Conservation (phyloP, 2,329 filamentous ascomycete genomes). For the Exophiala calicioides region DNA sequence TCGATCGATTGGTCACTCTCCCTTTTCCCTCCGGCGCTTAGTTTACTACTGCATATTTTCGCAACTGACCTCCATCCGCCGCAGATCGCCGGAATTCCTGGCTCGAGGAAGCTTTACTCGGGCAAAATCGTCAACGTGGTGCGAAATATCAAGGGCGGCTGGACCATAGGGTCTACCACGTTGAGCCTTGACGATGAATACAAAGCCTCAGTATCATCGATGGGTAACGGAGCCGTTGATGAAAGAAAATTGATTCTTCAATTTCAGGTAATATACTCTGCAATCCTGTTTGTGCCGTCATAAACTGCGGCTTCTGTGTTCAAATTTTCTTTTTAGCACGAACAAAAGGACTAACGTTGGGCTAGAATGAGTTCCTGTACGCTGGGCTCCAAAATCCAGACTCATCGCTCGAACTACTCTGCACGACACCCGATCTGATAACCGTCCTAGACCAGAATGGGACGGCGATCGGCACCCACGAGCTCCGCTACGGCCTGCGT, state of each 20-base stretch:
- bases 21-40: too few relatives aligned
- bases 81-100: conserved; percentile 36
- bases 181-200: too few relatives aligned
- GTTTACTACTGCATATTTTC: too few relatives aligned
- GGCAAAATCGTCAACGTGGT: conserved; percentile 57
- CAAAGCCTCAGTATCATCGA: too few relatives aligned
- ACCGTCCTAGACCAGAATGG: conserved; percentile 59
- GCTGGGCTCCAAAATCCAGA: conserved; percentile 10
- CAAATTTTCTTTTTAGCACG: too few relatives aligned
- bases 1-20: too few relatives aligned
- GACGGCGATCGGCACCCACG: conserved; percentile 58
- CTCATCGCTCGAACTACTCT: conserved; percentile 41
- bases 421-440: conserved; percentile 59
- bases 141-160: conserved; percentile 51
- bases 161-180: conserved; percentile 57
- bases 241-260: too few relatives aligned
- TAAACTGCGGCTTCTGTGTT: too few relatives aligned
- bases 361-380: conserved; percentile 63
- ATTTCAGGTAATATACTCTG: conserved; percentile 5
- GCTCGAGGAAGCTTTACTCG: conserved; percentile 56
- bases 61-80: too few relatives aligned
- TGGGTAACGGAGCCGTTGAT: too few relatives aligned
- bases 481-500: conserved; percentile 52
- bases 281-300: too few relatives aligned
- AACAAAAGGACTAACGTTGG: too few relatives aligned